A percentile compares a stretch with the other conserved stretches of the same genome.
Conservation (phyloP, 441 rosid species). For the Populus hybrid region DNA sequence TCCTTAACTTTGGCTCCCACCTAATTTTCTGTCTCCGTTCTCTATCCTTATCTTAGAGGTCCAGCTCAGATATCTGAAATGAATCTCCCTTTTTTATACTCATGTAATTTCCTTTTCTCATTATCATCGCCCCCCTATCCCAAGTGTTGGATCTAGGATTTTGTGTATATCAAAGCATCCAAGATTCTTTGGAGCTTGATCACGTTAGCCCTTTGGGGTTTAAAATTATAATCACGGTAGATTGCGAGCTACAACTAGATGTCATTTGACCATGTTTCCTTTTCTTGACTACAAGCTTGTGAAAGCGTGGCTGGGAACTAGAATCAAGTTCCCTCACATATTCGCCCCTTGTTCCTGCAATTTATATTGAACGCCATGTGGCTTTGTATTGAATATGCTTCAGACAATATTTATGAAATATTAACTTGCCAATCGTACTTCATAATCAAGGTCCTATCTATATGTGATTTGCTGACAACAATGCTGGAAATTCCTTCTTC, state of each 20-base stretch:
- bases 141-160: not conserved
- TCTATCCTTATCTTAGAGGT: not conserved
- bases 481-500: not conserved
- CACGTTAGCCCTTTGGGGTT: not conserved
- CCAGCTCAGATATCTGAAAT: too few species aligned
- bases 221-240: not conserved
- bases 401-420: not conserved
- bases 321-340: not conserved
- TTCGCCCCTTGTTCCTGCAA: not conserved
- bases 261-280: not conserved
- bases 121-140: not conserved
- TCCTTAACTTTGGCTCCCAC: not conserved
- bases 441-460: not conserved
- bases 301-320: not conserved
- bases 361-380: not conserved
- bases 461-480: not conserved
- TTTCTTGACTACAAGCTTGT: not conserved
- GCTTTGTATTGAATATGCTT: not conserved
- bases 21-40: not conserved
- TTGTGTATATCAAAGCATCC: not conserved
- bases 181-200: not conserved
- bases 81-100: too few species aligned
- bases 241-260: not conserved
- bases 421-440: not conserved
- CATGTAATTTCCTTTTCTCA: not conserved